Evolutionary conservation across 2,329 filamentous ascomycete species (phyloP).

Genomic region (Trichoderma hamatum): DNA sequence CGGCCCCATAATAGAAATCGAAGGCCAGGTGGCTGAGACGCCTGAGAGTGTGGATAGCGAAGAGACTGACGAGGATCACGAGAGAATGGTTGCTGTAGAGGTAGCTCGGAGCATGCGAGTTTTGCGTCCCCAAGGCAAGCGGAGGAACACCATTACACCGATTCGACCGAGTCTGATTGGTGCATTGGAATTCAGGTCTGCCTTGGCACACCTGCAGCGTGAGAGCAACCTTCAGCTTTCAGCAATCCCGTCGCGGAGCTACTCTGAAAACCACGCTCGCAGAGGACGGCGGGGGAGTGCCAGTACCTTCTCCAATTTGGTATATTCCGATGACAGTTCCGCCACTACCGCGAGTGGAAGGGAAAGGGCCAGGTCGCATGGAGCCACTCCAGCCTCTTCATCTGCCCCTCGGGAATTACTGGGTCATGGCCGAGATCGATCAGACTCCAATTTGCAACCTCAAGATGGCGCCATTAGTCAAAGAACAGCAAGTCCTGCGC

Average conservation of each 20-base stretch:
- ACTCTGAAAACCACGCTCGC: slow-evolving; percentile 41
- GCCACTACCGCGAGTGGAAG: slow-evolving; percentile 20
- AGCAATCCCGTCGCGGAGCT: slow-evolving; percentile 67
- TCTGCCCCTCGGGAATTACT: slow-evolving; percentile 10
- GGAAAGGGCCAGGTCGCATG: slow-evolving; percentile 31
- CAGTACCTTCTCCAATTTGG: slow-evolving; percentile 32
- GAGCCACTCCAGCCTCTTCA: slow-evolving; percentile 18
- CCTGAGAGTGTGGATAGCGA: slow-evolving; percentile 49
- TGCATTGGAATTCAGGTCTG: slow-evolving; percentile 88
- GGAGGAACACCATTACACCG: slow-evolving; percentile 74
- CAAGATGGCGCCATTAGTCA: slow-evolving; percentile 27
- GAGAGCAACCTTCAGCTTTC: slow-evolving; percentile 75
- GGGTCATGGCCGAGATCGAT: neutral
- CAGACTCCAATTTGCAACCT: slow-evolving; percentile 8
- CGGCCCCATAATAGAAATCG: slow-evolving; percentile 53
- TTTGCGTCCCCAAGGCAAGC: slow-evolving; percentile 63
- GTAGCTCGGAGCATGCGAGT: slow-evolving; percentile 93
- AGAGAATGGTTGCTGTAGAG: slow-evolving; percentile 73
- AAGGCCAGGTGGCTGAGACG: slow-evolving; percentile 39
- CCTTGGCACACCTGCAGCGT: slow-evolving; percentile 82
- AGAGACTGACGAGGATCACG: slow-evolving; percentile 56
- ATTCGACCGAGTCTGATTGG: slow-evolving; percentile 93
- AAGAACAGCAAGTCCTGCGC: slow-evolving; percentile 37
- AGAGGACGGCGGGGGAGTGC: slow-evolving; percentile 37
- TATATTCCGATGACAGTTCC: slow-evolving; percentile 23